These are phyloP conservation scores for Pistacia atlantica DNA, from an alignment of 345 rosid genomes.

Conservation along the genomic window DNA sequence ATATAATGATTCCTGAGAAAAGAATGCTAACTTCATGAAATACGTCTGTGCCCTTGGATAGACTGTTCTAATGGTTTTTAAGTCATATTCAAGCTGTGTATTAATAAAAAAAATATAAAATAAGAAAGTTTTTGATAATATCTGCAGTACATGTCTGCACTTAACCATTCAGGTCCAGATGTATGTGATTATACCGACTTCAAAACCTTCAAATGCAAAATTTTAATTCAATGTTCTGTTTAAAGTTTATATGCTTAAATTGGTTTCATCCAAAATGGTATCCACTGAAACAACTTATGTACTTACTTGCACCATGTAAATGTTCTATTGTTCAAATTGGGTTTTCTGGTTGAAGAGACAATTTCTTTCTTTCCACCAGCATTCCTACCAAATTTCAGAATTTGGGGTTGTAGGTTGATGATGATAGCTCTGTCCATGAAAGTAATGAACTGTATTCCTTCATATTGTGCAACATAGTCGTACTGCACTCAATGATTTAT, in stretches of 20 bases:
- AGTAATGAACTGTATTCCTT: not conserved
- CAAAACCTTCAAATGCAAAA: not conserved
- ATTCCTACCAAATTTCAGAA: not conserved
- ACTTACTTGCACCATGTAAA: too few species aligned
- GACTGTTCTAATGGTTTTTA: not conserved
- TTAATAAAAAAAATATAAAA: not conserved
- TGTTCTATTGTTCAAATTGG: not conserved
- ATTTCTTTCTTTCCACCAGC: not conserved
- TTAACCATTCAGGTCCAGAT: not conserved
- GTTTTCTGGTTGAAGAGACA: not conserved
- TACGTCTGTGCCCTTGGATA: not conserved
- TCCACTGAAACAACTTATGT: not conserved
- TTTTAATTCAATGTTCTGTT: not conserved
- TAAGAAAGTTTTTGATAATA: not conserved
- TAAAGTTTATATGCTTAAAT: not conserved
- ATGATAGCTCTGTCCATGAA: not conserved
- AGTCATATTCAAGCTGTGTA: not conserved
- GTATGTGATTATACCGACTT: not conserved
- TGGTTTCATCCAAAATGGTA: not conserved
- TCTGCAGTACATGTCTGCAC: not conserved
- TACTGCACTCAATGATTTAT: not conserved
- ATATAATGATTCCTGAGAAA: slow-evolving; percentile 4
- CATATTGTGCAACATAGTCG: not conserved
- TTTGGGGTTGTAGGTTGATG: not conserved
- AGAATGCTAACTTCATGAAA: not conserved